These are phyloP conservation scores for Tirmania nivea DNA, from an alignment of 495 filamentous ascomycete genomes.

Conservation along the genomic window DNA sequence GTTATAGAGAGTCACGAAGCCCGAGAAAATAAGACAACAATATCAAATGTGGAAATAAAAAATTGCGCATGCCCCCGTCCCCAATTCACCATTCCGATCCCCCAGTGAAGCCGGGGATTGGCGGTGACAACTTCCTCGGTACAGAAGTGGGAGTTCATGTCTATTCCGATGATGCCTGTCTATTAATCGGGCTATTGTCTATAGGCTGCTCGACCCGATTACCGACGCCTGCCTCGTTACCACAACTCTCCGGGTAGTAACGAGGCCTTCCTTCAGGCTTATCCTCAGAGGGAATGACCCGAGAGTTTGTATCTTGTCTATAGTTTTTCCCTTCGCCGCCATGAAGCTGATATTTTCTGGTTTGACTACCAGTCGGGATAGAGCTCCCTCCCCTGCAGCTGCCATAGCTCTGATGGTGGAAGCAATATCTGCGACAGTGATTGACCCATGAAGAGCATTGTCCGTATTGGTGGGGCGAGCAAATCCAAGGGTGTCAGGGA, in stretches of 20 bases:
- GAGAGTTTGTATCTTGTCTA: conserved; percentile 30
- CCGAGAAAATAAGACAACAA: too few relatives aligned
- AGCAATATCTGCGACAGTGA: conserved; percentile 32
- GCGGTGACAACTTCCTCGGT: too few relatives aligned
- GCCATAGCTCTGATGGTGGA: conserved; percentile 27
- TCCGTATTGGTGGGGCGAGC: conserved; percentile 26
- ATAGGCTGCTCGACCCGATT: too few relatives aligned
- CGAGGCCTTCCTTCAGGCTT: conserved; percentile 25
- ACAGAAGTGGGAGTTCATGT: neutral
- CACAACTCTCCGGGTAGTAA: neutral
- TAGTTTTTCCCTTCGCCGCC: conserved; percentile 12
- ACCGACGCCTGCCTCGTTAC: neutral
- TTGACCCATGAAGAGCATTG: conserved; percentile 33
- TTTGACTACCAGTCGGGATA: conserved; percentile 26
- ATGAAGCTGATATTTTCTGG: conserved; percentile 27
- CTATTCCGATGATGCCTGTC: neutral
- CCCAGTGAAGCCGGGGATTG: too few relatives aligned
- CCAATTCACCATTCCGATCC: too few relatives aligned
- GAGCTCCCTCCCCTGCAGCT: conserved; percentile 26
- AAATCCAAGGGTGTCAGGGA: conserved; percentile 31
- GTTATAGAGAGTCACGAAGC: too few relatives aligned
- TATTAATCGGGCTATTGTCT: too few relatives aligned
- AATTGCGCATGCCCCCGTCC: too few relatives aligned
- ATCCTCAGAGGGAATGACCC: conserved; percentile 35
- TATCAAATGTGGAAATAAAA: too few relatives aligned